Conservation (phyloP, 352 stramenopile species). For the Blastocystis sp. region DNA sequence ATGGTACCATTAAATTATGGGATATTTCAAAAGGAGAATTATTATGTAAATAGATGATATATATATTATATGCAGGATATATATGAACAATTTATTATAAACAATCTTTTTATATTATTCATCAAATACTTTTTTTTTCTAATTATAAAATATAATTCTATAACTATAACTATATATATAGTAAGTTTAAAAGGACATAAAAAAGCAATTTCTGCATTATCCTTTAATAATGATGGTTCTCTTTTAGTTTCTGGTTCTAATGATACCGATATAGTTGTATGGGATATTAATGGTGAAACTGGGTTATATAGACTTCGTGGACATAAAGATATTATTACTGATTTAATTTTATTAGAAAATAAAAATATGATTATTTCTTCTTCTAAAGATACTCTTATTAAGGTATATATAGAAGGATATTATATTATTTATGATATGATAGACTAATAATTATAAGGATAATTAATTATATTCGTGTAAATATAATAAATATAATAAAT, state of each 20-base stretch:
- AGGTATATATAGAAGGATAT: too few species aligned
- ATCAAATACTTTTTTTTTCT: too few species aligned
- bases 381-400: constrained; percentile 73
- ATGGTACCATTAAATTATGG: constrained; percentile 40
- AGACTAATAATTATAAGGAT: too few species aligned
- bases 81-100: too few species aligned
- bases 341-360: constrained; percentile 56
- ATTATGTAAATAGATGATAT: too few species aligned
- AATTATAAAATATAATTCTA: constrained; percentile 15
- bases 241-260: constrained; percentile 58
- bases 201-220: constrained; percentile 53
- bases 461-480: too few species aligned
- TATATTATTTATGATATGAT: too few species aligned
- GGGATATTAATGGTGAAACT: constrained; percentile 68
- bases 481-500: too few species aligned
- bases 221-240: constrained; percentile 55
- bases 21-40: constrained; percentile 23
- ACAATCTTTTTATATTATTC: too few species aligned
- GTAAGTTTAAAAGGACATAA: constrained; percentile 67
- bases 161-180: not conserved
- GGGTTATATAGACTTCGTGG: constrained; percentile 66
- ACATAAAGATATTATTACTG: constrained; percentile 72
- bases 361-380: constrained; percentile 54
- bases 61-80: too few species aligned
- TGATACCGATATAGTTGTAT: constrained; percentile 75